Evolutionary conservation across 1,139 yeast species (phyloP).

Genomic region (Debaryomyces psychrophilus): DNA sequence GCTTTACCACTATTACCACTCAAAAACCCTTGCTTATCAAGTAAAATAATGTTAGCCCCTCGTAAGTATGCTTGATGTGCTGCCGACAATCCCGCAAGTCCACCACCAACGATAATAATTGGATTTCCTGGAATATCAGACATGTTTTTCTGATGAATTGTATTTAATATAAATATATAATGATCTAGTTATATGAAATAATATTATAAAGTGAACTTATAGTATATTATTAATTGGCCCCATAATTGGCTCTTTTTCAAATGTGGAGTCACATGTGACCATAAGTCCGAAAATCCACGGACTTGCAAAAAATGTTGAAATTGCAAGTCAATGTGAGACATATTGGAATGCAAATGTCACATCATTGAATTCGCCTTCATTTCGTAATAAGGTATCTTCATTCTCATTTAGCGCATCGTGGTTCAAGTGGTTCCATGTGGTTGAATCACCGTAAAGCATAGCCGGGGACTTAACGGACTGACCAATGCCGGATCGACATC

Average conservation of each 20-base stretch:
- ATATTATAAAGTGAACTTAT: background rate
- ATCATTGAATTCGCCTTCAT: constrained; percentile 69
- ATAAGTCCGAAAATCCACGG: background rate
- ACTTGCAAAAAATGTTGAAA: background rate
- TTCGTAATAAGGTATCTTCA: constrained; percentile 75
- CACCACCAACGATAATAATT: constrained; percentile 75
- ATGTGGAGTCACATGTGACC: constrained; percentile 1
- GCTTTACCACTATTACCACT: constrained; percentile 86
- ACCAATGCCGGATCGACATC: constrained; percentile 62
- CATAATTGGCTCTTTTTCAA: constrained; percentile 5
- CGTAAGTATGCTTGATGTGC: constrained; percentile 66
- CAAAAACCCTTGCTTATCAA: constrained; percentile 65
- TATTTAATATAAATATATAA: background rate
- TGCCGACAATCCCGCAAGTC: constrained; percentile 78
- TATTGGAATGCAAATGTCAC: constrained; percentile 91
- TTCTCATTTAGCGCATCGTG: constrained; percentile 62
- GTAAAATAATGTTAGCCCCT: constrained; percentile 57
- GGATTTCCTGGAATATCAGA: constrained; percentile 36
- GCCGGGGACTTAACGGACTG: constrained; percentile 75
- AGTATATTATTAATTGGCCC: constrained; percentile 6
- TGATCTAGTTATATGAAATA: background rate
- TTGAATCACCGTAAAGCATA: constrained; percentile 96
- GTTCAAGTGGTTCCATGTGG: constrained; percentile 93
- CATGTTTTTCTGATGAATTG: constrained; percentile 5
- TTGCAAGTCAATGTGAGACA: constrained; percentile 62